These are phyloP conservation scores for Pseudoscleropodium purum DNA, from an alignment of 225 moss, liverwort and hornwort species.

Conservation along the genomic window DNA sequence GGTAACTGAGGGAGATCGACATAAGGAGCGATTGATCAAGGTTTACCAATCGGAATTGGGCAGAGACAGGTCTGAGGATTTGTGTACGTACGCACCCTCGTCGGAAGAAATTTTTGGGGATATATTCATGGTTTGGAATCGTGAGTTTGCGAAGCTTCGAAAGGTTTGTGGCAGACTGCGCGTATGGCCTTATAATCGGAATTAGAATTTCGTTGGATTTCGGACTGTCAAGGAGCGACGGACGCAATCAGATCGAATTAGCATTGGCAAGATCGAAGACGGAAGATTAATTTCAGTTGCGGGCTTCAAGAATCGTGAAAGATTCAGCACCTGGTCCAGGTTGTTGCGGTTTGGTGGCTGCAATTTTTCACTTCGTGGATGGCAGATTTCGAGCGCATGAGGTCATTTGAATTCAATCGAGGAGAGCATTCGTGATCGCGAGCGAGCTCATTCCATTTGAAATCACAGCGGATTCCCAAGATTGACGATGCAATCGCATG, in stretches of 20 bases:
- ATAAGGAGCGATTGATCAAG: neutral
- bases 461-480: neutral
- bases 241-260: neutral
- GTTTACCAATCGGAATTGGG: neutral
- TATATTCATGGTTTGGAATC: neutral
- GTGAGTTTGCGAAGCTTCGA: neutral
- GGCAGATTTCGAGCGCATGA: neutral
- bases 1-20: neutral
- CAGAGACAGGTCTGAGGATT: neutral
- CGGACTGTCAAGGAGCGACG: neutral
- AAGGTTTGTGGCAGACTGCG: neutral
- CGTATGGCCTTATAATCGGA: neutral
- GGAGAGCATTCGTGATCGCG: neutral
- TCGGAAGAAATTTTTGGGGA: neutral
- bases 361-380: neutral
- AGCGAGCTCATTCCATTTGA: neutral
- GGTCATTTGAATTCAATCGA: neutral
- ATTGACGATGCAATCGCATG: neutral
- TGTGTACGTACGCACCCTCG: neutral
- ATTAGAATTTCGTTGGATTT: neutral
- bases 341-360: neutral
- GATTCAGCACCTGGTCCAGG: neutral
- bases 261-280: neutral
- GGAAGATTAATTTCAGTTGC: neutral
- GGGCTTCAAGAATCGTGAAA: neutral